These are phyloP conservation scores for Wallacemonas sp. DNA, from an alignment of 208 protist genomes.

Conservation along the genomic window DNA sequence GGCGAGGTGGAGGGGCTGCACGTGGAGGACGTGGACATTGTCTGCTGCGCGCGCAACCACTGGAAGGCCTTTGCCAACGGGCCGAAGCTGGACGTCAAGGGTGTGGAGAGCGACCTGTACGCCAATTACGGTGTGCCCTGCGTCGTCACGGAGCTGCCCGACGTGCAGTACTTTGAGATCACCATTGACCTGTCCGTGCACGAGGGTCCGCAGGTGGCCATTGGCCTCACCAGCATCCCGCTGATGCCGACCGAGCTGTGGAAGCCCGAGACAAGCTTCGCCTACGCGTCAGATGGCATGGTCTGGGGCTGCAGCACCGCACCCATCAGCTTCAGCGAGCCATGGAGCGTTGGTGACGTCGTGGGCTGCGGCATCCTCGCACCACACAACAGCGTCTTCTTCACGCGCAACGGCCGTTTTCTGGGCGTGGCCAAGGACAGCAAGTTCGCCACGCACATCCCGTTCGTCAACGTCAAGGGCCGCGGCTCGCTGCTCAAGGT, in stretches of 20 bases:
- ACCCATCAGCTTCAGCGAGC: slow-evolving; percentile 40
- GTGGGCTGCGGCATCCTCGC: slow-evolving; percentile 85
- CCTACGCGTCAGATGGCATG: slow-evolving; percentile 56
- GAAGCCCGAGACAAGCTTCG: slow-evolving; percentile 36
- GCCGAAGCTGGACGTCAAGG: slow-evolving; percentile 27
- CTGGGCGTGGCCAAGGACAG: slow-evolving; percentile 71
- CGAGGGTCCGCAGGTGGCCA: slow-evolving; percentile 40
- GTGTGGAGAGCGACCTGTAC: slow-evolving; percentile 56
- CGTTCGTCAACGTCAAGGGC: slow-evolving; percentile 66
- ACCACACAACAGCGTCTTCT: slow-evolving; percentile 82
- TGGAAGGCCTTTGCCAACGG: slow-evolving; percentile 53
- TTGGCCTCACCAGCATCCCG: slow-evolving; percentile 64
- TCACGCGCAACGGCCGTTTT: slow-evolving; percentile 86
- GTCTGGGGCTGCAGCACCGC: slow-evolving; percentile 25
- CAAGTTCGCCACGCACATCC: slow-evolving; percentile 52
- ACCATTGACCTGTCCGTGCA: slow-evolving; percentile 68
- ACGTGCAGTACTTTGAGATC: slow-evolving; percentile 88
- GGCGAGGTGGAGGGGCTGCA: slow-evolving; percentile 85
- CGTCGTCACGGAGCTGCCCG: slow-evolving; percentile 73
- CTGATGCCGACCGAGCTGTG: slow-evolving; percentile 41
- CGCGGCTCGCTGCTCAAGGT: slow-evolving; percentile 67
- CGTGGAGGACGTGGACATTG: slow-evolving; percentile 68
- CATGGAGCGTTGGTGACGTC: slow-evolving; percentile 78
- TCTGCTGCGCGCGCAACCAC: slow-evolving; percentile 75
- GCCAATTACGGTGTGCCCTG: slow-evolving; percentile 66